Evolutionary conservation across 2,329 filamentous ascomycete genomes (phyloP), one percentile per base, ranked within the genome.

Genomic region (Pseudocercospora vitis): DNA sequence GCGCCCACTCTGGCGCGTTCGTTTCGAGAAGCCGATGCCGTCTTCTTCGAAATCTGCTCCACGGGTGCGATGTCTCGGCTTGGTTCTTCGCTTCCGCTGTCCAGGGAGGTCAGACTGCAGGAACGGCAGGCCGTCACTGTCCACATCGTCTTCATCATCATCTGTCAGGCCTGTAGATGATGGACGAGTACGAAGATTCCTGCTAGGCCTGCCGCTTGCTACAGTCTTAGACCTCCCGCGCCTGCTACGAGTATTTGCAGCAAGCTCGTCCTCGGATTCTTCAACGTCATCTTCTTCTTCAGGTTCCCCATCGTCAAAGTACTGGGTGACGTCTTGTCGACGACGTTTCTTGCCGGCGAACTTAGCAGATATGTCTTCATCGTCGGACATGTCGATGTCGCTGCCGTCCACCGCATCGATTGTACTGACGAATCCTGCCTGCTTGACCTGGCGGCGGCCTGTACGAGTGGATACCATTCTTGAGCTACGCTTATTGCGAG

Each of bases 1-100:
- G 12, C 77, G 71, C 31, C 71, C 74, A 14, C 76, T 78, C 33
- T 76, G 74, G 11, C 77, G 69, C 32, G 70, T 66, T 9, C 61
- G 58, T 50, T 52, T 45, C 5, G 21, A 29, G 42, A 45, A 45
- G 42, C 24, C 24, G 26, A 45, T 45, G 26, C 42, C 42, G 24
- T 45, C 42, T 28, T 45, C 42, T 19, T 45, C 42, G 42, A 16
- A 45, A n/a, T 45, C 42, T 21, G 23, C 42, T 3, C 42, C 42
- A 7, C 26, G 24, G 1, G n/a, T 31, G 8, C 42, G 42, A 8
- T 23, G 11, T 14, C 42, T 23, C 11, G 24, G 23, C 50, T 55
- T 24, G 67, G 65, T 21, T 59, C 72, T 75, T 19, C 74, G 71
- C 58, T 73, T 74, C n/a, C 68, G 67, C 4, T 56, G 46, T 4